Percentiles rank a stretch among this genome's conserved stretches.
These are phyloP conservation scores for Papiliotrema laurentii DNA, from an alignment of 1,284 basidiomycete species.

Conservation along the genomic window DNA sequence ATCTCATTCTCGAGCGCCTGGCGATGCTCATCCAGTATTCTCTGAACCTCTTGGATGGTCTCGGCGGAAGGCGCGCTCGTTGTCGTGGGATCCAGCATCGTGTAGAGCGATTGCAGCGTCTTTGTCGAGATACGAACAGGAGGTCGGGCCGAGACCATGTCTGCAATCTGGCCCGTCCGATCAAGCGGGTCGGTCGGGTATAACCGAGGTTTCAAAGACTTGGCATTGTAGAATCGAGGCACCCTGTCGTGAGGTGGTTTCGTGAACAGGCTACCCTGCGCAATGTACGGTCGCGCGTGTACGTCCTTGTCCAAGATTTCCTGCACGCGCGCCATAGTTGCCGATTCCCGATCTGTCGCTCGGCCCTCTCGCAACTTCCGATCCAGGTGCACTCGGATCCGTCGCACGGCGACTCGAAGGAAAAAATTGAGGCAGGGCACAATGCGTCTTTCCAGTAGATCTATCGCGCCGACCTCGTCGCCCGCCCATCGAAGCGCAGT, in stretches of 20 bases:
- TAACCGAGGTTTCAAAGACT: neutral
- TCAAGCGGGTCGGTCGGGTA: neutral
- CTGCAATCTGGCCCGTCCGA: neutral
- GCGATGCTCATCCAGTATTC: neutral
- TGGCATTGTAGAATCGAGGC: neutral
- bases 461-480: neutral
- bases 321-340: neutral
- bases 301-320: neutral
- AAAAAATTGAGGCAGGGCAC: neutral
- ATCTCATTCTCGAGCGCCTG: neutral
- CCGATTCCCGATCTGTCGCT: neutral
- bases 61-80: too few species aligned
- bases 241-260: neutral
- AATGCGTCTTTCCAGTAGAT: neutral
- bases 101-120: neutral
- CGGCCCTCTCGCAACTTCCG: neutral
- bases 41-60: neutral
- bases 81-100: too few species aligned
- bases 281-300: neutral
- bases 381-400: neutral
- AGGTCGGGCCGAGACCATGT: neutral
- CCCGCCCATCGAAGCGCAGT: conserved; percentile 1
- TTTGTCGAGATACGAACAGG: neutral
- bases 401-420: neutral
- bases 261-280: neutral